Conservation (phyloP, 495 filamentous ascomycete genomes). For the Paragyromitra xinjiangensis region DNA sequence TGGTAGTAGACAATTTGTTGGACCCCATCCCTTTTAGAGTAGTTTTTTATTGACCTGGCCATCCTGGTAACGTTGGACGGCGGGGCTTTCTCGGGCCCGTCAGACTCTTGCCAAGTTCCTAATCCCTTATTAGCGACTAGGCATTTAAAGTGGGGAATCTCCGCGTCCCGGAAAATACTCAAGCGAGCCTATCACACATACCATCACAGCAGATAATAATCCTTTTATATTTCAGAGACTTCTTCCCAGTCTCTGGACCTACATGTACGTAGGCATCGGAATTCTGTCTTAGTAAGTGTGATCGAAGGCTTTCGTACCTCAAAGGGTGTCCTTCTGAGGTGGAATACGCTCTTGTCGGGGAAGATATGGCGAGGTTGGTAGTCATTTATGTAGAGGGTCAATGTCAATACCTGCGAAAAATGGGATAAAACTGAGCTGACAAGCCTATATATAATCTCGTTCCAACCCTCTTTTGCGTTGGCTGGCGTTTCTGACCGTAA, state of each 20-base stretch:
- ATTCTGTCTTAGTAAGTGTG: constrained; percentile 24
- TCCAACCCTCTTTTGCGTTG: background rate
- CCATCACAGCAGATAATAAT: constrained; percentile 65
- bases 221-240: constrained; percentile 49
- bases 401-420: background rate
- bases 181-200: constrained; percentile 25
- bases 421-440: constrained; percentile 1
- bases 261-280: background rate
- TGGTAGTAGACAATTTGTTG: constrained; percentile 65
- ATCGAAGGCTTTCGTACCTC: constrained; percentile 23
- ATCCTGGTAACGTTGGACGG: constrained; percentile 66
- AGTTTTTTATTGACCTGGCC: constrained; percentile 58
- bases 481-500: background rate
- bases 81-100: constrained; percentile 49
- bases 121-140: background rate
- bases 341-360: constrained; percentile 12
- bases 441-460: background rate
- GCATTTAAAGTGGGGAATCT: background rate
- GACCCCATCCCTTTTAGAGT: constrained; percentile 57
- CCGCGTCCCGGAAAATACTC: background rate
- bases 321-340: constrained; percentile 11
- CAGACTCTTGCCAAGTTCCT: constrained; percentile 62
- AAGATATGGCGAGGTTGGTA: constrained; percentile 12
- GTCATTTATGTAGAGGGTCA: background rate
- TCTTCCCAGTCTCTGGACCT: constrained; percentile 34